A percentile compares a stretch with the other conserved stretches of the same genome.
Evolutionary conservation across 805 yeast genomes (phyloP).

Genomic region (Candida sphagnicola): DNA sequence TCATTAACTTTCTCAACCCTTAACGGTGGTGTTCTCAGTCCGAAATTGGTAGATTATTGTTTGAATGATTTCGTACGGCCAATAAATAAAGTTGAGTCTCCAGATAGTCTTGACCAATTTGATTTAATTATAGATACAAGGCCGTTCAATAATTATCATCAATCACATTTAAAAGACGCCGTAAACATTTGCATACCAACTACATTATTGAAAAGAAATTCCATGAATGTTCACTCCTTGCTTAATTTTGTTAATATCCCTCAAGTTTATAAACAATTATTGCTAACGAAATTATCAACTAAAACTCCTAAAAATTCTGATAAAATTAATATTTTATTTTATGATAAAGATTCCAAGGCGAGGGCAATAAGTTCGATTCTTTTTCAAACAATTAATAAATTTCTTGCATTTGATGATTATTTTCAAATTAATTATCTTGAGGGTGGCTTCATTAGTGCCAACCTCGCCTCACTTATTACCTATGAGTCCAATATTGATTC

Average conservation of each 20-base stretch:
- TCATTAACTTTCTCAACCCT: neutral
- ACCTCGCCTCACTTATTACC: neutral
- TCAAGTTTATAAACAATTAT: conserved; percentile 12
- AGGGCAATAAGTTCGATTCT: conserved; percentile 1
- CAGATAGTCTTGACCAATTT: neutral
- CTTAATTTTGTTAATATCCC: conserved; percentile 28
- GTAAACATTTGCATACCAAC: conserved; percentile 42
- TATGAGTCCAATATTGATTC: neutral
- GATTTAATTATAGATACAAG: conserved; percentile 32
- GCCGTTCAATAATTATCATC: conserved; percentile 33
- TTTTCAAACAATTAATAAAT: conserved; percentile 4
- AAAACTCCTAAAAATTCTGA: conserved; percentile 2
- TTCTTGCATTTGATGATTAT: neutral
- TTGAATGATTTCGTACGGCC: neutral
- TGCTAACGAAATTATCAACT: conserved; percentile 12
- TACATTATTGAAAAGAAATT: conserved; percentile 37
- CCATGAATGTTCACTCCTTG: conserved; percentile 29
- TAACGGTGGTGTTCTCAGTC: neutral
- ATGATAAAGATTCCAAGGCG: conserved; percentile 26
- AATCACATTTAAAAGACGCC: conserved; percentile 25
- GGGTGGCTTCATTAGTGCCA: neutral
- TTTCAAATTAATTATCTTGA: neutral
- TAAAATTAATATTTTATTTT: conserved; percentile 23
- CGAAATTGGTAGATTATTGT: neutral
- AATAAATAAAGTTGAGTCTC: neutral